Percentiles rank a stretch among this genome's conserved stretches.
These are phyloP conservation scores for Sugiyamaella japonica DNA, from an alignment of 1,139 yeast genomes.

Conservation along the genomic window DNA sequence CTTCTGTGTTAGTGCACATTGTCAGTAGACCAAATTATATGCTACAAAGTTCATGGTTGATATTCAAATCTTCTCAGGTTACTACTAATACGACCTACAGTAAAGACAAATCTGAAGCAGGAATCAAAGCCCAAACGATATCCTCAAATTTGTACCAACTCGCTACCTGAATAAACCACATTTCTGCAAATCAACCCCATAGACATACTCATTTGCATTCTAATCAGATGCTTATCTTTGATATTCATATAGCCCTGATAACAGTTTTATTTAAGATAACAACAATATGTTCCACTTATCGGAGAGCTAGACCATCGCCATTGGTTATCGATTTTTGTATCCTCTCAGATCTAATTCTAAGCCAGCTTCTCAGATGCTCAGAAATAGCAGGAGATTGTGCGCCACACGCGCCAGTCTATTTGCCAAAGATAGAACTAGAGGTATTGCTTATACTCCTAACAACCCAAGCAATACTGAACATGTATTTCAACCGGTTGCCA, in stretches of 20 bases:
- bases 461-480: conserved; percentile 24
- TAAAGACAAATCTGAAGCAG: too few relatives aligned
- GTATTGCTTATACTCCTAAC: conserved; percentile 16
- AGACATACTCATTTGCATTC: not conserved
- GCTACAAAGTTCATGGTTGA: too few relatives aligned
- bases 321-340: not conserved
- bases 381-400: not conserved
- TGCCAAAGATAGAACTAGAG: not conserved
- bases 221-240: not conserved
- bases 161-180: too few relatives aligned
- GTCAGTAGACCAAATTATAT: too few relatives aligned
- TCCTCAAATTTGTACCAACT: too few relatives aligned
- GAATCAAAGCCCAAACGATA: too few relatives aligned
- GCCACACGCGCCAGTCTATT: not conserved
- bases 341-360: not conserved
- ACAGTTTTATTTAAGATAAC: not conserved
- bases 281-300: not conserved
- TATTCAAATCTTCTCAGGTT: too few relatives aligned
- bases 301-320: not conserved
- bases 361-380: not conserved
- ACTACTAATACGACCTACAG: too few relatives aligned
- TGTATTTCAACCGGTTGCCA: conserved; percentile 40
- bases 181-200: not conserved
- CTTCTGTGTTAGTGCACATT: too few relatives aligned
- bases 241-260: not conserved